Evolutionary conservation across 441 rosid species (phyloP).

Genomic region (Eugenia klotzschiana): DNA sequence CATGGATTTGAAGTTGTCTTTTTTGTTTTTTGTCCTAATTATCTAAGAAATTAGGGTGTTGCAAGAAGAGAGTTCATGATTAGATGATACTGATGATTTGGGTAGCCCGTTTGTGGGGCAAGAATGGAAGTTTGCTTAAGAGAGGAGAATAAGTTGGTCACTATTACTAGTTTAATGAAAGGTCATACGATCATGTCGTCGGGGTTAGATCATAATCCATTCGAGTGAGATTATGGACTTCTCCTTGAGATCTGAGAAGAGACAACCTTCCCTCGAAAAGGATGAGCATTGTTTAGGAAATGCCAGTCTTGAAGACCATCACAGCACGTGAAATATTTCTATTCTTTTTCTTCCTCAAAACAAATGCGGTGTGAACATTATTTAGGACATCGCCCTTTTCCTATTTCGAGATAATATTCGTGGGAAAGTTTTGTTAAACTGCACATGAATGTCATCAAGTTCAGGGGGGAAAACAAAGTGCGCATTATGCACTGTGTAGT

Average conservation of each 20-base stretch:
- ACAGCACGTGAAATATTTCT: neutral
- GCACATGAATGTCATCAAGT: neutral
- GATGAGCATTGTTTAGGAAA: too few species aligned
- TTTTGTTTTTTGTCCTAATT: neutral
- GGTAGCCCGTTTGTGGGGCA: neutral
- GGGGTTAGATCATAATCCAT: neutral
- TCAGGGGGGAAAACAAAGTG: neutral
- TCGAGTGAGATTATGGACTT: neutral
- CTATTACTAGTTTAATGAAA: neutral
- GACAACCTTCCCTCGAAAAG: neutral
- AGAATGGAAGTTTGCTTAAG: neutral
- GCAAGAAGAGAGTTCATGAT: neutral
- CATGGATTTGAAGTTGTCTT: neutral
- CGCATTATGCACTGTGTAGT: neutral
- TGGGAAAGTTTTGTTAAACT: neutral
- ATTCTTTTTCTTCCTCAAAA: neutral
- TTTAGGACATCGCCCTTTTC: neutral
- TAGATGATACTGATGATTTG: neutral
- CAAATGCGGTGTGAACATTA: neutral
- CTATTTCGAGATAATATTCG: neutral
- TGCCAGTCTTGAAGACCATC: neutral
- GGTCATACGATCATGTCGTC: neutral
- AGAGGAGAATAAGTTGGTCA: too few species aligned
- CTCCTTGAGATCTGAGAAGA: neutral
- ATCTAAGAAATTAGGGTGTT: neutral